phyloP scores from a whole-genome alignment of 2,329 filamentous ascomycete genomes.

The Tolypocladium sp. region DNA sequence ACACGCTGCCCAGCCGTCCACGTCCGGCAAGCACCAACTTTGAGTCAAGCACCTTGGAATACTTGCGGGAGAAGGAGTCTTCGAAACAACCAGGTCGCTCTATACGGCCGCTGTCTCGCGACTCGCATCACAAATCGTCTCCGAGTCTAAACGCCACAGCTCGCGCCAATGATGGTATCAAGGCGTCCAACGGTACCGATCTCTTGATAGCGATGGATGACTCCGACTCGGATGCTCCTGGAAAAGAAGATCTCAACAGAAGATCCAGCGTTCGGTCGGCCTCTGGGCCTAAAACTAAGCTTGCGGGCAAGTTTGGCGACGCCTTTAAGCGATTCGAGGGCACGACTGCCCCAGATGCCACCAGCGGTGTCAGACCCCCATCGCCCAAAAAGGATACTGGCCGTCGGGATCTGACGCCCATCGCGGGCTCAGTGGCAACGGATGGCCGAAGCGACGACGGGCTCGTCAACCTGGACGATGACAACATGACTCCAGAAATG shows the following conservation, averaged over 20 bases:
- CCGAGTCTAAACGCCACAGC: constrained; percentile 23
- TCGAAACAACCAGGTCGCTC: constrained; percentile 26
- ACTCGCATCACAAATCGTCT: constrained; percentile 23
- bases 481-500: constrained; percentile 77
- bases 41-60: constrained; percentile 67
- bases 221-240: constrained; percentile 39
- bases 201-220: constrained; percentile 72
- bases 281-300: constrained; percentile 67
- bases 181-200: constrained; percentile 63
- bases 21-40: constrained; percentile 78
- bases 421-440: constrained; percentile 67
- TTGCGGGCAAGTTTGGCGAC: constrained; percentile 86
- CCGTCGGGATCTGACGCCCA: constrained; percentile 53
- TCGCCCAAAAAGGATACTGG: constrained; percentile 40
- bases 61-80: constrained; percentile 67
- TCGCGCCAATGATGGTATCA: constrained; percentile 17
- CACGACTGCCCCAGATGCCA: constrained; percentile 23
- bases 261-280: constrained; percentile 64
- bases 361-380: constrained; percentile 28
- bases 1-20: constrained; percentile 37
- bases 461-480: constrained; percentile 48
- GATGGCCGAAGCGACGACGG: constrained; percentile 52
- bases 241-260: constrained; percentile 49
- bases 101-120: constrained; percentile 10
- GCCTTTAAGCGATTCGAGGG: constrained; percentile 87